Evolutionary conservation across 163 green algal species (phyloP).

Genomic region (Scenedesmus sp.): DNA sequence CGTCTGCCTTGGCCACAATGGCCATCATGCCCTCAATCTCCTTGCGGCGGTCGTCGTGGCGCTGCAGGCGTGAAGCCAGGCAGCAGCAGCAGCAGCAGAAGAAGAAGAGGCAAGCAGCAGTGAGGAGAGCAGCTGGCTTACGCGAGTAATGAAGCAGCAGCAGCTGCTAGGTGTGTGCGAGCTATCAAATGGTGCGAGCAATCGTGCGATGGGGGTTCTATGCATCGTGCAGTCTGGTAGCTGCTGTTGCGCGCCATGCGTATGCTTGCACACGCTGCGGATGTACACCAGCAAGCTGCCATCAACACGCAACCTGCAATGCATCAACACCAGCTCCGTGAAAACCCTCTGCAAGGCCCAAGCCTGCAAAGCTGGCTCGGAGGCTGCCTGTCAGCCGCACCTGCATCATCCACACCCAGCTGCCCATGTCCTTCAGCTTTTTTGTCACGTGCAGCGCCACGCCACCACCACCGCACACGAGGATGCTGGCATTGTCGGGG

Average conservation of each 20-base stretch:
- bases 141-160: no score
- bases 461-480: slow-evolving; percentile 93
- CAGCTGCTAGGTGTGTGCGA: not conserved
- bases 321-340: no score
- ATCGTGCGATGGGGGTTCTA: no score
- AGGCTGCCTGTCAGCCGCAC: slow-evolving; percentile 55
- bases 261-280: not conserved
- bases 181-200: no score
- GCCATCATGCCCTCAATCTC: slow-evolving; percentile 98
- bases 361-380: not conserved
- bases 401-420: slow-evolving; percentile 98
- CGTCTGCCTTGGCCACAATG: slow-evolving; percentile 93
- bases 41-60: slow-evolving; percentile 47
- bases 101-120: not conserved
- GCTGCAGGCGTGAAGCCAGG: not conserved
- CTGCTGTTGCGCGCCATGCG: no score
- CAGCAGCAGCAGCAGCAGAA: slow-evolving; percentile 17
- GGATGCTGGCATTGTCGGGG: slow-evolving; percentile 93
- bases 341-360: no score
- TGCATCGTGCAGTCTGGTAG: no score
- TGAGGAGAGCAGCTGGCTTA: not conserved
- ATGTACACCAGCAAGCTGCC: not conserved
- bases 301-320: no score
- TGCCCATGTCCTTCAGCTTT: slow-evolving; percentile 95
- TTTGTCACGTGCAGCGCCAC: slow-evolving; percentile 91